Evolutionary conservation across 257 asterid species (phyloP).

Genomic region (Solanum microdontum): DNA sequence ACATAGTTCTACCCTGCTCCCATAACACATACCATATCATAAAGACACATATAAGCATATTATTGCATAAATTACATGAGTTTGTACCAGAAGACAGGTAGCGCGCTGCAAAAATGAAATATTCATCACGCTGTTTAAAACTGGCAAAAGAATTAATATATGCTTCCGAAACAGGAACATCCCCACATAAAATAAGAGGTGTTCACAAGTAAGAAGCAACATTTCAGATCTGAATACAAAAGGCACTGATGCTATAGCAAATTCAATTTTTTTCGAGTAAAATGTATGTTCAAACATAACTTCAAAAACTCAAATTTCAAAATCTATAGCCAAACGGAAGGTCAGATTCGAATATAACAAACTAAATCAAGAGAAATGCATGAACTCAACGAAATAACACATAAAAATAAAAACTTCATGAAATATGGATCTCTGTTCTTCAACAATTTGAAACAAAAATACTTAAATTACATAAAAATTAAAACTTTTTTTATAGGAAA

Average conservation of each 20-base stretch:
- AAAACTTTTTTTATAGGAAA: background rate
- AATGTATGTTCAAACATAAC: background rate
- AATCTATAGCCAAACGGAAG: background rate
- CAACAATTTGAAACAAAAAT: background rate
- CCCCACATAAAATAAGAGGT: background rate
- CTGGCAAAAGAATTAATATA: background rate
- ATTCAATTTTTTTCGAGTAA: background rate
- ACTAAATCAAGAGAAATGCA: background rate
- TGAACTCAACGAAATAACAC: background rate
- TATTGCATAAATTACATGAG: background rate
- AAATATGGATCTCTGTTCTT: background rate
- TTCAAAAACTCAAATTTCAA: background rate
- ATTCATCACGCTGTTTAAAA: background rate
- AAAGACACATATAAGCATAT: background rate
- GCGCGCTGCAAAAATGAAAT: background rate
- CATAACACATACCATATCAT: background rate
- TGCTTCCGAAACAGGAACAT: constrained; percentile 1
- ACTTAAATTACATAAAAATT: background rate
- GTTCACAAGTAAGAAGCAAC: background rate
- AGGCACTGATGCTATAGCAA: background rate
- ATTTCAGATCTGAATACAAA: background rate
- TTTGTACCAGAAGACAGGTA: background rate
- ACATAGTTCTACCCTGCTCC: background rate
- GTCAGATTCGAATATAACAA: background rate
- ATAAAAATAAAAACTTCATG: background rate